Conservation (phyloP, 2,329 filamentous ascomycete genomes). For the Colletotrichum limetticola region DNA sequence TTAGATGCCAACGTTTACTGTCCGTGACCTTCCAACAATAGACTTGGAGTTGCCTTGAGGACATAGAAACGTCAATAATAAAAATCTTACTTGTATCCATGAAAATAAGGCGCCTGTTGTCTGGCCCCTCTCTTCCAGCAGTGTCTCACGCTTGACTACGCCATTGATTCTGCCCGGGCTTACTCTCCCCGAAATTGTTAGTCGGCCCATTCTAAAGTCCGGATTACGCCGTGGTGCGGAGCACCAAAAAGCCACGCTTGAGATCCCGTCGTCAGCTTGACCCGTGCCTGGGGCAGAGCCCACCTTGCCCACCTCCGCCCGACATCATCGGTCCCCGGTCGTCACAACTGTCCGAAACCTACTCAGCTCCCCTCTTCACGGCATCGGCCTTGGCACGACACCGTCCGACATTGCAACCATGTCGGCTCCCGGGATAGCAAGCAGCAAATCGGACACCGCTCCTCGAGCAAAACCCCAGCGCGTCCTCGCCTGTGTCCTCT, state of each 20-base stretch:
- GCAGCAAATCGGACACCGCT: conserved; percentile 13
- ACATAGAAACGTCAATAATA: too few relatives aligned
- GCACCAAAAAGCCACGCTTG: conserved; percentile 40
- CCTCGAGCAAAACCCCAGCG: conserved; percentile 39
- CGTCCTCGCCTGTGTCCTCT: conserved; percentile 64
- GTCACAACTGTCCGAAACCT: not conserved
- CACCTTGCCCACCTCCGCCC: conserved; percentile 45
- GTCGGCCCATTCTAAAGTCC: not conserved
- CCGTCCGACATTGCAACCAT: not conserved
- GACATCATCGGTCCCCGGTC: not conserved
- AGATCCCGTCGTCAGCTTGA: conserved; percentile 51
- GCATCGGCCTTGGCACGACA: not conserved
- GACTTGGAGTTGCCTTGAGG: too few relatives aligned
- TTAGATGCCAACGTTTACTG: too few relatives aligned
- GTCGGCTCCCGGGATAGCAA: not conserved
- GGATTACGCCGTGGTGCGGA: not conserved
- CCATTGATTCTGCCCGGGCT: not conserved
- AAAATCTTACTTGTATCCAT: too few relatives aligned
- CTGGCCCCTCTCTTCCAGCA: not conserved
- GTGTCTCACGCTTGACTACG: not conserved
- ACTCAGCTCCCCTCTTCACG: not conserved
- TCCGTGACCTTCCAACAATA: too few relatives aligned
- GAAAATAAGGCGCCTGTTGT: not conserved
- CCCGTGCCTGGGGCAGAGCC: conserved; percentile 60
- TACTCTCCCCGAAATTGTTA: not conserved